A percentile compares a stretch with the other conserved stretches of the same genome.
Evolutionary conservation across 2,329 filamentous ascomycete species (phyloP).

Genomic region (Cercospora sojina): DNA sequence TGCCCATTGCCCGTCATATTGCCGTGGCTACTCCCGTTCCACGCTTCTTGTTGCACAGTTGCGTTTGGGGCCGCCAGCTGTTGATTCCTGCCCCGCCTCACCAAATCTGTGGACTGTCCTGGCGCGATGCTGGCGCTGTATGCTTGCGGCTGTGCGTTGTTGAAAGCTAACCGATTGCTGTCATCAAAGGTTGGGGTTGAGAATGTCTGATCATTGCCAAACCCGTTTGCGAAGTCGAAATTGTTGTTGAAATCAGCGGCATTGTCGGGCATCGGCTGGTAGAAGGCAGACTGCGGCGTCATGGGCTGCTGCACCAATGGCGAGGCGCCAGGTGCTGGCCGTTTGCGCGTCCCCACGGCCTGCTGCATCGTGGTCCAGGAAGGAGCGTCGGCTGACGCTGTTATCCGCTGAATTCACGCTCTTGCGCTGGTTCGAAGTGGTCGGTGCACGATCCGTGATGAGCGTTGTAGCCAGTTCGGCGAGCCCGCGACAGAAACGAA

Average conservation of each 20-base stretch:
- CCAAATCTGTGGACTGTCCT: conserved; percentile 45
- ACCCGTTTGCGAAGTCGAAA: conserved; percentile 34
- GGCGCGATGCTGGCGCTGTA: conserved; percentile 26
- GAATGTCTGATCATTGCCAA: conserved; percentile 35
- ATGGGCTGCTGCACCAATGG: conserved; percentile 59
- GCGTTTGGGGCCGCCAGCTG: conserved; percentile 42
- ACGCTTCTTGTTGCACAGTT: conserved; percentile 37
- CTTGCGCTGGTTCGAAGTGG: background rate
- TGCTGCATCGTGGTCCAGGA: conserved; percentile 24
- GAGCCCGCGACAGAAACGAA: background rate
- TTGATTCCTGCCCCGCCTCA: conserved; percentile 49
- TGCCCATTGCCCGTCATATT: conserved; percentile 48
- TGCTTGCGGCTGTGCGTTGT: conserved; percentile 29
- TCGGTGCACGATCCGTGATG: background rate
- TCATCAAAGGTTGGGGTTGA: conserved; percentile 43
- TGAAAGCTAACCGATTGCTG: conserved; percentile 35
- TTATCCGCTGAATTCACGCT: background rate
- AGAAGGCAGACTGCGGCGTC: conserved; percentile 27
- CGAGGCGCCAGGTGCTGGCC: conserved; percentile 69
- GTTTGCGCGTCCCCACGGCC: conserved; percentile 55
- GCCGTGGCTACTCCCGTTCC: conserved; percentile 38
- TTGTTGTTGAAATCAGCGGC: conserved; percentile 36
- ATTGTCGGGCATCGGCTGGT: conserved; percentile 51
- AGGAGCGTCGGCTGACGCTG: background rate
- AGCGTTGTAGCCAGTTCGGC: background rate